Evolutionary conservation across 2,329 filamentous ascomycete genomes (phyloP), one percentile per base, ranked within the genome.

Genomic region (Diaporthe humulicola): DNA sequence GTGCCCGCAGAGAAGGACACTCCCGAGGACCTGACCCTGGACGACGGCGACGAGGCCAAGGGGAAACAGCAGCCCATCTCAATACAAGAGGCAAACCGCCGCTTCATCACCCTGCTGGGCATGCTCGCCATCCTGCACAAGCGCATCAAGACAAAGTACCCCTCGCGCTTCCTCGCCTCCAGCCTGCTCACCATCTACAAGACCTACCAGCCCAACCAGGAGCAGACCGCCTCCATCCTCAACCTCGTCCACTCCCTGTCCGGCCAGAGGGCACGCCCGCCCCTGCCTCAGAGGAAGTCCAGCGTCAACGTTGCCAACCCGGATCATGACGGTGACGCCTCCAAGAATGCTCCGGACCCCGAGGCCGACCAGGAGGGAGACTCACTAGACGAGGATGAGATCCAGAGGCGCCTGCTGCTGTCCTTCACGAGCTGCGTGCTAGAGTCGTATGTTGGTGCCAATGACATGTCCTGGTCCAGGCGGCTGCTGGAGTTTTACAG

Each of bases 341-440:
- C 85, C 57, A 88, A 87, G 82, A 90, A 88, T 66, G 90, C 89
- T 9, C 90, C 90, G 2, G 92, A 92, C 78, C 91, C 91, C 0
- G 91, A 93, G 81, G 90, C 89, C 3, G 86, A 91, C 82, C 73
- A 89, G 84, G 84, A 87, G 81, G 80, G 85, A 50, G 87, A 88
- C 60, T 87, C 87, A 8, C 45, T 19, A 2, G 86, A 87, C 48
- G 93, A 96, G 81, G 85, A 85, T 2, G 88, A 87, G 12, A 85
- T 95, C 76, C 90, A 93, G 79, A 86, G 87, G 48, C 90, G 89
- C 74, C 85, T 96, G 22, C 84, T 96, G 33, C 92, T 95, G 80
- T 92, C 92, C 1, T 96, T 97, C 81, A 87, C 95, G n/a, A 95
- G 93, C 0, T 93, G 94, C 80, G 85, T 96, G 25, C 84, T 96